Percentiles rank a stretch among this genome's conserved stretches.
phyloP scores from a whole-genome alignment of 192 early-diverging fungal species.

The Globomyces pollinis-pini region DNA sequence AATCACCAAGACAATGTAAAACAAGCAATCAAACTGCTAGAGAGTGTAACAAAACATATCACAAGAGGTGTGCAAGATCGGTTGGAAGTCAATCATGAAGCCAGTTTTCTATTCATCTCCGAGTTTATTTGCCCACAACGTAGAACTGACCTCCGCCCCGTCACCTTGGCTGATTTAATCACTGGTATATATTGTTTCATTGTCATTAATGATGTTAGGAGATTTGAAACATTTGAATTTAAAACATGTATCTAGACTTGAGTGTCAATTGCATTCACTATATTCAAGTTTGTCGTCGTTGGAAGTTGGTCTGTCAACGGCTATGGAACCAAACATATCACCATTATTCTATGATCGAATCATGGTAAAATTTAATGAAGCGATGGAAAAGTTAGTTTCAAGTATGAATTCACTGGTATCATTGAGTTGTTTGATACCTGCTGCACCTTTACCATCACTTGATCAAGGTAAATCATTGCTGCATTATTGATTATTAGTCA shows the following conservation, averaged over 20 bases:
- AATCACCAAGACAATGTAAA: not conserved
- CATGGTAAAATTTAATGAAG: not conserved
- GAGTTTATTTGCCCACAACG: constrained; percentile 9
- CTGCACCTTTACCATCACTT: not conserved
- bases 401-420: not conserved
- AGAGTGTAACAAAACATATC: not conserved
- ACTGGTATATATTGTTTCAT: too few relatives aligned
- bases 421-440: not conserved
- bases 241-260: constrained; percentile 10
- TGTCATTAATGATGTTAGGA: not conserved
- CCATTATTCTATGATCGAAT: not conserved
- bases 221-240: constrained; percentile 8
- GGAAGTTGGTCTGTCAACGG: not conserved
- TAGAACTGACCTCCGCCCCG: too few relatives aligned
- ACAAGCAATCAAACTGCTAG: not conserved
- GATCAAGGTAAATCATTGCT: too few relatives aligned
- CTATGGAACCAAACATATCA: too few relatives aligned
- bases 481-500: not conserved
- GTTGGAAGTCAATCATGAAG: not conserved
- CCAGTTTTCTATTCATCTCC: constrained; percentile 4
- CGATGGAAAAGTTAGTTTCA: not conserved
- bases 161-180: too few relatives aligned
- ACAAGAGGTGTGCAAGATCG: not conserved
- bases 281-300: not conserved
- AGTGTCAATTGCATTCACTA: not conserved